Conservation (phyloP, 352 stramenopile genomes). For the Phytophthora gonapodyides region DNA sequence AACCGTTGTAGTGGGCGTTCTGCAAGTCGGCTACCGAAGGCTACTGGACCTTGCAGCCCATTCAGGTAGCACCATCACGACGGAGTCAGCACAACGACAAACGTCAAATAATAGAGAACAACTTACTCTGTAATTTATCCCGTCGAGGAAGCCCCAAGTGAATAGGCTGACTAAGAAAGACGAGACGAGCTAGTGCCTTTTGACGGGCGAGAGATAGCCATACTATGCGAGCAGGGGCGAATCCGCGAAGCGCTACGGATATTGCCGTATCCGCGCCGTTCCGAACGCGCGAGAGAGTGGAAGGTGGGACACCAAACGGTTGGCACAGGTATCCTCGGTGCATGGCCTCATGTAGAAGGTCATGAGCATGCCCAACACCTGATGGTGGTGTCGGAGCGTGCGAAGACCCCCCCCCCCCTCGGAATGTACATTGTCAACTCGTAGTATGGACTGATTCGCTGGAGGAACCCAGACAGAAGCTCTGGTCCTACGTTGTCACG, state of each 20-base stretch:
- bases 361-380: too few relatives aligned
- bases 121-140: neutral
- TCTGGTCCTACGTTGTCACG: too few relatives aligned
- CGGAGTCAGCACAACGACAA: neutral
- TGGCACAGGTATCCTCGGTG: too few relatives aligned
- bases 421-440: too few relatives aligned
- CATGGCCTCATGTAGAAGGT: too few relatives aligned
- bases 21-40: constrained; percentile 7
- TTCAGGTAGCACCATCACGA: neutral
- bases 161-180: constrained; percentile 4
- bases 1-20: constrained; percentile 27
- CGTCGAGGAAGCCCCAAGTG: constrained; percentile 20
- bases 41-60: constrained; percentile 7
- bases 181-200: neutral
- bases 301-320: constrained; percentile 1
- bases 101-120: neutral
- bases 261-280: neutral
- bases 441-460: too few relatives aligned
- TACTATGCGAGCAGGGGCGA: constrained; percentile 1
- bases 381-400: too few relatives aligned
- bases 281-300: neutral
- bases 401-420: too few relatives aligned
- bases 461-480: too few relatives aligned
- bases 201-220: constrained; percentile 1
- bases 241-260: neutral